Base-by-base conservation (phyloP, 2,329 filamentous ascomycete species). In the Pseudovirgaria hyperparasitica region DNA sequence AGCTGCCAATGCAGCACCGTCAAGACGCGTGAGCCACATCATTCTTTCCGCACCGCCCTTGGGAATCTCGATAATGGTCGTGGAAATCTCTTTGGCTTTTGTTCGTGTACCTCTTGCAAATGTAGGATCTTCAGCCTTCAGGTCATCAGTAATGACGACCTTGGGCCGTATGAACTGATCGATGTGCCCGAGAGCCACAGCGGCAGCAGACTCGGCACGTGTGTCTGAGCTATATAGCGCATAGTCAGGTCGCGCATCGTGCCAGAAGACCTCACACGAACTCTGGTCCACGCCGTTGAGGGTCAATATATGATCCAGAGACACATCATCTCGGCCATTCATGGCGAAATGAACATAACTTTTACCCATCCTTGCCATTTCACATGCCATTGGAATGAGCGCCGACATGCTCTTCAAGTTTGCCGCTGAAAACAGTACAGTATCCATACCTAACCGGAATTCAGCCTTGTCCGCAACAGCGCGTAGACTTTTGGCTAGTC, bases 321-420 rank as follows among this genome's bases (percentile, higher is more conserved):
- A 58, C 26, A 93, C 67, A 9, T 76, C 68, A 33, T 75, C 77
- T 32, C 77, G 67, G 26, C 85, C 78, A 57, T 92, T 67, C 4
- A 96, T 55, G 0, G 72, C 77, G 46, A 92, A 77, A 49, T 96
- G 87, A 6, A 94, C 84, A 35, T 73, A 67, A 43, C 73, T 92
- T 32, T 68, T 63, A 30, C 69, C 64, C 51, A 74, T 67, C 13
- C 52, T 52, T 5, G 75, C 76, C 86, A 94, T 94, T 41, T 82
- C 71, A 52, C 90, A 96, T 5, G 86, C 82, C 46, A 93, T 62
- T 1, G 85, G 84, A 17, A 93, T 58, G 28, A 94, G 50, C 17
- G 69, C 67, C 0, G 81, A 68, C 10, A 75, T 72, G 45, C 82
- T 90, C 48, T 70, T 70, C 26, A 92, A 55, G 34, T 67, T 85